Percentiles rank a stretch among this genome's conserved stretches.
Conservation (phyloP, 768 basidiomycete genomes). For the Tylopilus felleus region DNA sequence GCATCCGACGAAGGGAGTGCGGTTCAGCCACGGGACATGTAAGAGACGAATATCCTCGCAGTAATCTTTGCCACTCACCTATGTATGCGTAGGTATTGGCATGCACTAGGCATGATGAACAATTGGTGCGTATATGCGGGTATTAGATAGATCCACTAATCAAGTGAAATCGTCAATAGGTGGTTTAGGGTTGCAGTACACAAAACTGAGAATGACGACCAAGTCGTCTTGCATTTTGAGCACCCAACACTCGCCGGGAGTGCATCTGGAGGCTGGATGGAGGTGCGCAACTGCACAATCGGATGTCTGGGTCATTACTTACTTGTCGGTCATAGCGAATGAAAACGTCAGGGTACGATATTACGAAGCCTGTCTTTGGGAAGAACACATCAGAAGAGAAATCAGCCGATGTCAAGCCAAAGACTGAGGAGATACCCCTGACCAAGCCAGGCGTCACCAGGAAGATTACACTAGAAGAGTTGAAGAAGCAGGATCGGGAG, state of each 20-base stretch:
- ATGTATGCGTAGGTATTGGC: conserved; percentile 40
- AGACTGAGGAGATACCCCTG: conserved; percentile 34
- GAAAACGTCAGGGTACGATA: conserved; percentile 43
- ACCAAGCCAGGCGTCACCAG: conserved; percentile 43
- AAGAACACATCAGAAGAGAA: background rate
- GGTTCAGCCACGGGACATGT: conserved; percentile 54
- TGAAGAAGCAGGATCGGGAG: conserved; percentile 36
- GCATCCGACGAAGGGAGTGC: conserved; percentile 53
- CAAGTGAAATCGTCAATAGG: conserved; percentile 25
- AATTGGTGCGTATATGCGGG: conserved; percentile 28
- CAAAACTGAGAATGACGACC: conserved; percentile 28
- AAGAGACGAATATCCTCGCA: background rate
- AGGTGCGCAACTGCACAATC: conserved; percentile 24
- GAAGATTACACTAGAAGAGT: conserved; percentile 43
- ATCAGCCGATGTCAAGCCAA: background rate
- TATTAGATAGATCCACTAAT: background rate
- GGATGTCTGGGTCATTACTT: background rate
- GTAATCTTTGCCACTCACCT: conserved; percentile 3
- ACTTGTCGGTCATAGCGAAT: conserved; percentile 32
- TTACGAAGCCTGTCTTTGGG: conserved; percentile 40
- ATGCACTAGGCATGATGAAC: conserved; percentile 62
- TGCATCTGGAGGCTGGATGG: conserved; percentile 58
- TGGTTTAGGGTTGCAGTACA: conserved; percentile 57
- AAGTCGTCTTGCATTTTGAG: conserved; percentile 43
- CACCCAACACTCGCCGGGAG: conserved; percentile 55